phyloP scores from a whole-genome alignment of 805 yeast species.

The Kodamaea neixiangensis region DNA sequence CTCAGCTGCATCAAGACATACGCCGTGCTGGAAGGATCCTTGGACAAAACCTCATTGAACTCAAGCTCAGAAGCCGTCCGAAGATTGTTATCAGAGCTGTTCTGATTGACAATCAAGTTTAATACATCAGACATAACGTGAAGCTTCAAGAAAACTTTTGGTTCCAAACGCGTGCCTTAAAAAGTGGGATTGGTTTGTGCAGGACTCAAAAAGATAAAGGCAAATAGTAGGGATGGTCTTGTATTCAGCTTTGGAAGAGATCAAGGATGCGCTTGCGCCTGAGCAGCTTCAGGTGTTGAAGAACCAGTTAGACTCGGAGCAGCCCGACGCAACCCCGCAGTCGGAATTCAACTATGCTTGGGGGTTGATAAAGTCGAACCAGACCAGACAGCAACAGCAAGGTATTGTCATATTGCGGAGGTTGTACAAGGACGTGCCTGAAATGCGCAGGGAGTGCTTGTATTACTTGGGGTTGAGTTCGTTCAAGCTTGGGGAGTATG shows the following conservation, averaged over 20 bases:
- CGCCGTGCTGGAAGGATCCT: constrained; percentile 52
- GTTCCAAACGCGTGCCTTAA: background rate
- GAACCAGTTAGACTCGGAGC: constrained; percentile 77
- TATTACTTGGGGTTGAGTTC: constrained; percentile 88
- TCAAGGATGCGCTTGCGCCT: constrained; percentile 57
- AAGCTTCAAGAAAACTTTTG: background rate
- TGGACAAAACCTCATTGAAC: constrained; percentile 42
- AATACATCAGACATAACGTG: constrained; percentile 7
- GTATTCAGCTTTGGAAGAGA: constrained; percentile 45
- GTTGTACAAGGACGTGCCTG: constrained; percentile 72
- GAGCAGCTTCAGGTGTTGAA: constrained; percentile 76
- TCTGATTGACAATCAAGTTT: constrained; percentile 27
- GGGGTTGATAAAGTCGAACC: constrained; percentile 82
- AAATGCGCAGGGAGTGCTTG: constrained; percentile 83
- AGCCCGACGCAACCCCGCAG: constrained; percentile 77
- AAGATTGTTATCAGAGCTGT: constrained; percentile 49
- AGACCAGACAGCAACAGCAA: constrained; percentile 63
- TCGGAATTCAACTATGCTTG: constrained; percentile 93
- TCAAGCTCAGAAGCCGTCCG: constrained; percentile 55
- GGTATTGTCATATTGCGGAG: constrained; percentile 78
- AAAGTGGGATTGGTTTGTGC: background rate
- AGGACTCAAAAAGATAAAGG: constrained; percentile 1
- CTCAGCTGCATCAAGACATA: constrained; percentile 47
- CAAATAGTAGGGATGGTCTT: constrained; percentile 1
- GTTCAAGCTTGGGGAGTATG: constrained; percentile 82